Percentiles rank a stretch among this genome's conserved stretches.
phyloP scores from a whole-genome alignment of 2,329 filamentous ascomycete genomes.

The Rugonectria rugulosa region DNA sequence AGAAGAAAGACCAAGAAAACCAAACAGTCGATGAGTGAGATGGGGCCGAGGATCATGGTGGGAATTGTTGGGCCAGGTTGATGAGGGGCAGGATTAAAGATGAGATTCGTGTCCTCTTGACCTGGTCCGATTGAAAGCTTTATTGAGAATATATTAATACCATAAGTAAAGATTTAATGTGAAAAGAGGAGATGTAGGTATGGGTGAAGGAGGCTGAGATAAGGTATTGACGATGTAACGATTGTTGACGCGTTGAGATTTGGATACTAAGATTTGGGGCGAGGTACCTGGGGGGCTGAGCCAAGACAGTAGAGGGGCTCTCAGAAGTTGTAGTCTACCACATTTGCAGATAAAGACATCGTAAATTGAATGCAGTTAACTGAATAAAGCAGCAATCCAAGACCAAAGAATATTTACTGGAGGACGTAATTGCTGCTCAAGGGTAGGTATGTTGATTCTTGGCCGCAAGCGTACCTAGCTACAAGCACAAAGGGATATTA shows the following conservation, averaged over 20 bases:
- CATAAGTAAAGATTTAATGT: no score
- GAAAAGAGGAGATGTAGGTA: no score
- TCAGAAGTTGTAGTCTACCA: conserved; percentile 10
- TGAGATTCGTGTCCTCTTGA: conserved; percentile 5
- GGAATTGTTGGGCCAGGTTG: conserved; percentile 11
- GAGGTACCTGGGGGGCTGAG: conserved; percentile 2
- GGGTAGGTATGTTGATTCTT: not conserved
- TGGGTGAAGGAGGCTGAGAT: not conserved
- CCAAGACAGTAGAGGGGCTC: no score
- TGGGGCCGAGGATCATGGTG: conserved; percentile 75
- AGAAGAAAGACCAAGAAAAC: conserved; percentile 75
- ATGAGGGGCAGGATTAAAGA: conserved; percentile 11
- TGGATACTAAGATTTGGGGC: conserved; percentile 1
- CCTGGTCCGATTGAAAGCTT: no score
- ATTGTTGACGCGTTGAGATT: not conserved
- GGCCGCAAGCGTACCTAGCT: no score
- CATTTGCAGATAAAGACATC: not conserved
- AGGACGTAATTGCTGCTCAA: not conserved
- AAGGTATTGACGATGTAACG: not conserved
- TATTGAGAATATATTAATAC: no score
- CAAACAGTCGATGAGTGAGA: conserved; percentile 79
- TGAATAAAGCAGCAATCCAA: not conserved
- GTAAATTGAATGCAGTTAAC: not conserved
- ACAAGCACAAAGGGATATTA: no score
- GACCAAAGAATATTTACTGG: not conserved